phyloP scores from a whole-genome alignment of 331 rosid species.

The Acacia pycnantha region DNA sequence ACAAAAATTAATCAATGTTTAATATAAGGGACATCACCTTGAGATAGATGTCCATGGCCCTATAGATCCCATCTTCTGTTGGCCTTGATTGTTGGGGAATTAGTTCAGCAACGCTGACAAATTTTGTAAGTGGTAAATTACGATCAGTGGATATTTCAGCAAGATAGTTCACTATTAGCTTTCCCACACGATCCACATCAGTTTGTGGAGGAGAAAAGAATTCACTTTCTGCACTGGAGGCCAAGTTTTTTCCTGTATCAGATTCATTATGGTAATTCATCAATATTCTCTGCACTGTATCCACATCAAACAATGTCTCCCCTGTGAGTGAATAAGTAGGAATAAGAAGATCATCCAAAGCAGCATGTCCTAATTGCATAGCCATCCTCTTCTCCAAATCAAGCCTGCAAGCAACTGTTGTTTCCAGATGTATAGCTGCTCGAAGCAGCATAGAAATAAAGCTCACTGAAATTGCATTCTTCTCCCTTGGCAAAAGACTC shows the following conservation, averaged over 20 bases:
- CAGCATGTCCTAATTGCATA: constrained; percentile 72
- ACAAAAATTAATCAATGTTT: not conserved
- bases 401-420: constrained; percentile 93
- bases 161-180: constrained; percentile 80
- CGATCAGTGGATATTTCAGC: constrained; percentile 84
- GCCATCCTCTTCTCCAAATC: constrained; percentile 94
- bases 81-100: constrained; percentile 85
- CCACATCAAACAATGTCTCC: constrained; percentile 86
- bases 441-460: constrained; percentile 90
- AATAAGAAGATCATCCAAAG: constrained; percentile 85
- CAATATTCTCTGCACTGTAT: constrained; percentile 74
- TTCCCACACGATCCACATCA: constrained; percentile 70
- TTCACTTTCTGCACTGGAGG: constrained; percentile 43
- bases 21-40: constrained; percentile 52
- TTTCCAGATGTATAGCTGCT: constrained; percentile 74
- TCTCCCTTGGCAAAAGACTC: constrained; percentile 88
- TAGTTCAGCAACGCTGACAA: constrained; percentile 68
- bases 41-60: constrained; percentile 87
- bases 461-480: constrained; percentile 77
- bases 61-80: constrained; percentile 86
- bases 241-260: constrained; percentile 41
- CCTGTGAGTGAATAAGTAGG: constrained; percentile 82
- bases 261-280: constrained; percentile 53
- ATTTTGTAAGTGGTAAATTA: constrained; percentile 64
- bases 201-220: constrained; percentile 55